Percentiles rank a stretch among this genome's conserved stretches.
Conservation (phyloP, 192 early-diverging fungal genomes). For the Chytriomyces confervae region DNA sequence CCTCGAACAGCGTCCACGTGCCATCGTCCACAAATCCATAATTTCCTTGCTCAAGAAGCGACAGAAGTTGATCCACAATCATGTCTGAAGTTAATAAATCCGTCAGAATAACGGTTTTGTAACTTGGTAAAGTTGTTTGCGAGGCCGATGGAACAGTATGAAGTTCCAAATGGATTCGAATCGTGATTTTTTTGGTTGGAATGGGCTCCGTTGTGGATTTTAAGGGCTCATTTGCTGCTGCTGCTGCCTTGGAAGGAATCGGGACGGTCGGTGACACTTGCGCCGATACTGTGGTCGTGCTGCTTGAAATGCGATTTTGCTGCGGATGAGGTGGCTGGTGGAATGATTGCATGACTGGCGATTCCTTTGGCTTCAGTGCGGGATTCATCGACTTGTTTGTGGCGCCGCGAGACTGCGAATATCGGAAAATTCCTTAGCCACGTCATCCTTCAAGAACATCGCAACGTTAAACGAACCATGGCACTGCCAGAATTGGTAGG, state of each 20-base stretch:
- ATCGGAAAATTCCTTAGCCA: no score
- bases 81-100: slow-evolving; percentile 73
- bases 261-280: background rate
- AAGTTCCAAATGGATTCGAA: slow-evolving; percentile 88
- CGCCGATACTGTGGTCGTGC: background rate
- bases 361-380: background rate
- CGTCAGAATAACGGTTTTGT: slow-evolving; percentile 81
- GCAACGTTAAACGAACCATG: background rate
- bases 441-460: no score
- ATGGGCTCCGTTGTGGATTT: background rate
- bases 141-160: slow-evolving; percentile 31
- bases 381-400: background rate
- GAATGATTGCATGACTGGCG: background rate
- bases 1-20: slow-evolving; percentile 89
- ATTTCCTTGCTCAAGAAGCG: slow-evolving; percentile 49
- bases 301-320: slow-evolving; percentile 4
- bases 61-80: slow-evolving; percentile 72
- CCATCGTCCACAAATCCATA: slow-evolving; percentile 35
- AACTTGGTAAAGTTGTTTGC: slow-evolving; percentile 22
- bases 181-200: slow-evolving; percentile 60
- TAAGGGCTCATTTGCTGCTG: background rate
- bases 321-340: background rate
- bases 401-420: background rate
- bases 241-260: background rate
- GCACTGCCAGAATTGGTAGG: background rate